Evolutionary conservation across 176 grass and related monocot species (phyloP), one percentile per base, ranked within the genome.

Genomic region (Pontederia paniculata): DNA sequence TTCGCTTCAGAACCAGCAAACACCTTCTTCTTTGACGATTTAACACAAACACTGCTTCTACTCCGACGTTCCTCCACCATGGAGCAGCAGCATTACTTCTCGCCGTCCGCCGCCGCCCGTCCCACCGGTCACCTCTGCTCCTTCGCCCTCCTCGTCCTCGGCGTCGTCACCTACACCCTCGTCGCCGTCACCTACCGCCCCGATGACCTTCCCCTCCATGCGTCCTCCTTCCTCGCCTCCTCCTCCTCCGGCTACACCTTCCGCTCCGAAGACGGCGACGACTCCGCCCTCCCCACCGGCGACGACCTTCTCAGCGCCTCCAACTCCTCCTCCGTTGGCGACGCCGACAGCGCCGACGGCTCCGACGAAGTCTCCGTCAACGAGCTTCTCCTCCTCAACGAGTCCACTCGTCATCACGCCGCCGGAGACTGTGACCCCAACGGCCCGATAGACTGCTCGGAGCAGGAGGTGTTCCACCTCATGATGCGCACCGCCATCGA

Each of bases 401-500:
- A 21, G 41, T 47, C 67, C 21, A 22, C 52, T 52, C 10, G 66
- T 22, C n/a, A 58, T 9, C 18, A 52, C 45, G 42, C 50, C 52
- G 11, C 58, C 56, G 45, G 42, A 6, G 54, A 44, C 44, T 88
- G 84, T 66, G 67, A 79, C 57, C 42, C 61, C 1, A 8, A 16
- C 55, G 47, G 45, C 17, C 79, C 79, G 31, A 70, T 88, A 23
- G 68, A 88, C 66, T 88, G 84, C 51, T 41, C 68, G 12, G 72
- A 88, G 61, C 84, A 71, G 16, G 79, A 76, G 52, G 58, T 88
- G 11, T 79, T 79, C 72, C 75, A 88, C 61, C 62, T 79, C 71
- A 77, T 88, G 79, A 88, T 88, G 76, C 72, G 66, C 48, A 54
- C 75, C 42, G 73, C 75, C 43, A 88, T 88, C 18, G 79, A 83